Evolutionary conservation across 352 stramenopile genomes (phyloP).

Genomic region (Phytophthora megakarya): DNA sequence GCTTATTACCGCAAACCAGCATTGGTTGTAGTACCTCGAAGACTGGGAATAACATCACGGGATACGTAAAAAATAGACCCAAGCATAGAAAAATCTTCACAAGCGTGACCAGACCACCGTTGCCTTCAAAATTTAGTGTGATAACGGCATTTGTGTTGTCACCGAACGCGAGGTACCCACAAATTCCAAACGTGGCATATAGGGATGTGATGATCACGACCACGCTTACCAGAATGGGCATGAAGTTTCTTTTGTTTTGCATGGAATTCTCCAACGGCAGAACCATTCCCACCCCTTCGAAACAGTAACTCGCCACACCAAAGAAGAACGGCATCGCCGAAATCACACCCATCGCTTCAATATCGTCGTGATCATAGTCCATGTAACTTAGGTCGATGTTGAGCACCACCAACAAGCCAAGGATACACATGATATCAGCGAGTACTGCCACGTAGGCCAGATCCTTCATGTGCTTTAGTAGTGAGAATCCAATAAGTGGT

Average conservation of each 20-base stretch:
- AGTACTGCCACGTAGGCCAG: constrained; percentile 88
- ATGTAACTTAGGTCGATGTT: constrained; percentile 83
- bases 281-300: constrained; percentile 91
- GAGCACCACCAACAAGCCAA: constrained; percentile 83
- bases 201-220: constrained; percentile 87
- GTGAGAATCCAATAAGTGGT: constrained; percentile 76
- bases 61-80: constrained; percentile 92
- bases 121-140: constrained; percentile 87
- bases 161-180: constrained; percentile 88
- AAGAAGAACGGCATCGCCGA: constrained; percentile 88
- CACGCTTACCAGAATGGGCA: constrained; percentile 62
- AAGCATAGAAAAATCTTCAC: constrained; percentile 89
- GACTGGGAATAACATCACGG: constrained; percentile 93
- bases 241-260: constrained; percentile 77
- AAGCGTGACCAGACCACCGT: constrained; percentile 59
- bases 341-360: constrained; percentile 66
- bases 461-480: constrained; percentile 88
- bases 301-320: constrained; percentile 89
- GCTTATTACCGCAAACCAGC: constrained; percentile 33
- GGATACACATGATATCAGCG: constrained; percentile 89
- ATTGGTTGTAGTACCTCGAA: constrained; percentile 74
- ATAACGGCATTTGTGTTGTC: constrained; percentile 84
- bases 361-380: constrained; percentile 48
- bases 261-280: constrained; percentile 90
- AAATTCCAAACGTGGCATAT: constrained; percentile 88